phyloP scores from a whole-genome alignment of 1,284 basidiomycete genomes.

The Pseudozyma tsukubaensis region DNA sequence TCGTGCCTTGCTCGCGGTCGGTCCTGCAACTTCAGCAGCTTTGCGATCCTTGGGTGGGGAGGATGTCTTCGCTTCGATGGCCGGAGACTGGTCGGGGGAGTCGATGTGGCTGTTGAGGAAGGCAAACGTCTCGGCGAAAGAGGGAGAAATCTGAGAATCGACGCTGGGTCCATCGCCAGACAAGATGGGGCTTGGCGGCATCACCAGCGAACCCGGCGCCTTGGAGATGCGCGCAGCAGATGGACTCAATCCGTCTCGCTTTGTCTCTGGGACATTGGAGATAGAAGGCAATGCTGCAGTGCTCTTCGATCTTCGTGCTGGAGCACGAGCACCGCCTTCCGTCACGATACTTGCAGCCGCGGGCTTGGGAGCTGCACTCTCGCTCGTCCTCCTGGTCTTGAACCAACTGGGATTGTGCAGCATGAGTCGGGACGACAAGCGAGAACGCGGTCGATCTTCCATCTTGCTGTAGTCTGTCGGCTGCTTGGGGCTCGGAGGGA shows the following conservation, averaged over 20 bases:
- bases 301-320: constrained; percentile 15
- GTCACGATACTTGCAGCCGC: background rate
- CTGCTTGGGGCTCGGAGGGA: constrained; percentile 9
- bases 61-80: background rate
- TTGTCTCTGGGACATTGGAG: background rate
- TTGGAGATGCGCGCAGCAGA: background rate
- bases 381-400: constrained; percentile 17
- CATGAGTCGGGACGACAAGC: constrained; percentile 26
- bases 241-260: background rate
- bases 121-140: constrained; percentile 33
- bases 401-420: constrained; percentile 24
- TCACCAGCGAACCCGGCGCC: constrained; percentile 3
- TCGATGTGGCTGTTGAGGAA: constrained; percentile 45
- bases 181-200: constrained; percentile 8
- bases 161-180: constrained; percentile 5
- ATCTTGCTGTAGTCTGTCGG: constrained; percentile 29
- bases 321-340: background rate
- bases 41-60: constrained; percentile 1
- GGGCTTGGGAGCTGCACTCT: constrained; percentile 1
- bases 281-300: constrained; percentile 1
- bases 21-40: background rate
- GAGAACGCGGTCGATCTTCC: constrained; percentile 22
- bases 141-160: constrained; percentile 34
- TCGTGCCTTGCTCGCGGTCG: background rate
- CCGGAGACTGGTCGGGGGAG: constrained; percentile 10